These are phyloP conservation scores for Suillus luteus DNA, from an alignment of 768 basidiomycete species.

Conservation along the genomic window DNA sequence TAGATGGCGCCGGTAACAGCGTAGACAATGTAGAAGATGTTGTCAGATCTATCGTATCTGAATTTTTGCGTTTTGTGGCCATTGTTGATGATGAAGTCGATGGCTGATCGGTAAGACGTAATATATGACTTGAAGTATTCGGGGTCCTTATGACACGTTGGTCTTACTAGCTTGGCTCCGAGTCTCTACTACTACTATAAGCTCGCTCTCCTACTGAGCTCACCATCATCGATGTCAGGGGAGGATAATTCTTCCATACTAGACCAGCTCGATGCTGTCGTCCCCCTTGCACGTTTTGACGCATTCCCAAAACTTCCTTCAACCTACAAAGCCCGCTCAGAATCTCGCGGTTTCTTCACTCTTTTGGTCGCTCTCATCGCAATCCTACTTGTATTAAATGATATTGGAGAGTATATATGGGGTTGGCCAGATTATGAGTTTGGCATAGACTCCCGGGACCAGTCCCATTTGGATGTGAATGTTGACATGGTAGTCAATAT, in stretches of 20 bases:
- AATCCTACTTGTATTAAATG: conserved; percentile 79
- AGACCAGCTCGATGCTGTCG: conserved; percentile 62
- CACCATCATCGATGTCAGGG: conserved; percentile 4
- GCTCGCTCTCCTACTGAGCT: conserved; percentile 14
- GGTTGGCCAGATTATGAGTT: conserved; percentile 93
- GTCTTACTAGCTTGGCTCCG: no score
- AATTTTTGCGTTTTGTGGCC: background rate
- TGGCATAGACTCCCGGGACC: conserved; percentile 69
- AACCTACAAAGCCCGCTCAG: conserved; percentile 78
- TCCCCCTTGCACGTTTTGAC: conserved; percentile 75
- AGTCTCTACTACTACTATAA: background rate
- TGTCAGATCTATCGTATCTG: conserved; percentile 13
- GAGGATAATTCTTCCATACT: conserved; percentile 44
- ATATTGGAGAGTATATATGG: conserved; percentile 89
- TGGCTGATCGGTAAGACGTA: background rate
- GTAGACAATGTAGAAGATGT: background rate
- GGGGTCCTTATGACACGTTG: conserved; percentile 8
- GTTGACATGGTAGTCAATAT: conserved; percentile 92
- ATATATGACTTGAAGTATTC: background rate
- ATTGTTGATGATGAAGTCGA: background rate
- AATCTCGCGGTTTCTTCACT: conserved; percentile 81
- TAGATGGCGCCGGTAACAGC: conserved; percentile 12
- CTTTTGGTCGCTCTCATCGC: conserved; percentile 67
- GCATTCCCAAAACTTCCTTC: conserved; percentile 86
- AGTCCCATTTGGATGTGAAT: conserved; percentile 77